phyloP scores from a whole-genome alignment of 164 flowering plant species.

The Protea cynaroides region DNA sequence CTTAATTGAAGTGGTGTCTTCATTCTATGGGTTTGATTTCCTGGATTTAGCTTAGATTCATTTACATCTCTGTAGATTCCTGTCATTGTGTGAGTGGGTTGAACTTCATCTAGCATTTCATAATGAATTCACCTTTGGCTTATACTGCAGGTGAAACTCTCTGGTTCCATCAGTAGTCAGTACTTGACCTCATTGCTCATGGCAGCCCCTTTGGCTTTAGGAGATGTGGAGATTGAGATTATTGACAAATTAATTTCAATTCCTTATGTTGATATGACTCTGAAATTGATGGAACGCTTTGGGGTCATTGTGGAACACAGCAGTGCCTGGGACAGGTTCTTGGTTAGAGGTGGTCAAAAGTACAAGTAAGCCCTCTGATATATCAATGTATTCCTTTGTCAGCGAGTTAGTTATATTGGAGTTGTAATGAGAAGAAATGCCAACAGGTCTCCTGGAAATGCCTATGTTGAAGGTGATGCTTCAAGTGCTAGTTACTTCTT shows the following conservation, averaged over 20 bases:
- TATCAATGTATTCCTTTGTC: background rate
- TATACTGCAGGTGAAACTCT: conserved; percentile 78
- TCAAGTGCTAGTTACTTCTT: conserved; percentile 99
- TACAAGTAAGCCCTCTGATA: conserved; percentile 58
- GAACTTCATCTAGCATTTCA: background rate
- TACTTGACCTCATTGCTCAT: conserved; percentile 95
- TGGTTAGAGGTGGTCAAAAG: conserved; percentile 79
- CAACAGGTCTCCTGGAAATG: conserved; percentile 85
- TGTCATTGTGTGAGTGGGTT: background rate
- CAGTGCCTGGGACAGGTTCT: conserved; percentile 85
- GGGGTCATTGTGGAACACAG: conserved; percentile 75
- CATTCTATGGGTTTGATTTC: too few relatives aligned
- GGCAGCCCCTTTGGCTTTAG: conserved; percentile 95
- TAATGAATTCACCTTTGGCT: background rate
- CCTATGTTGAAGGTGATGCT: conserved; percentile 98
- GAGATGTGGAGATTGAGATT: conserved; percentile 93
- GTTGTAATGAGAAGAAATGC: conserved; percentile 1
- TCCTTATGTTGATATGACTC: conserved; percentile 97
- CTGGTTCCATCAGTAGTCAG: conserved; percentile 95
- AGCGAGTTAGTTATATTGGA: background rate
- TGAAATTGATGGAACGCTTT: conserved; percentile 93
- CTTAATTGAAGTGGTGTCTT: too few relatives aligned
- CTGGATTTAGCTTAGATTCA: too few relatives aligned
- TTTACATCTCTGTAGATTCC: background rate
- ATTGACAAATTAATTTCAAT: conserved; percentile 85